Evolutionary conservation across 1,139 yeast species (phyloP).

Genomic region (Arxiozyma heterogenica): DNA sequence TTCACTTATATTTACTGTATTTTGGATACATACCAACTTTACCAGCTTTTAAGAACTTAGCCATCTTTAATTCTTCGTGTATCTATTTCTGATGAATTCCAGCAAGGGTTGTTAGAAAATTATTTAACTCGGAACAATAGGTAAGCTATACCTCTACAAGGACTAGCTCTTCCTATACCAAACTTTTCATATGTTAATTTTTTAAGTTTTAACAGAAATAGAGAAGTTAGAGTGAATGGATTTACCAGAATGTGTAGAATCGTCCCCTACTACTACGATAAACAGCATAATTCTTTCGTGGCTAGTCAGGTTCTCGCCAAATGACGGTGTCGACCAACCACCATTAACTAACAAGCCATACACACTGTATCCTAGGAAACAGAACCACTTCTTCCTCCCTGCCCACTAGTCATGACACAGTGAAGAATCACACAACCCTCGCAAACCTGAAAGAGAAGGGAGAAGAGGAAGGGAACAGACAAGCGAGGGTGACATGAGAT

Average conservation of each 20-base stretch:
- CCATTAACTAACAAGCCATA: not conserved
- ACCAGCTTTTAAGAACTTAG: slow-evolving; percentile 98
- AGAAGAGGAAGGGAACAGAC: no score
- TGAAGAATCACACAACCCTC: not conserved
- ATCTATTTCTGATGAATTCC: slow-evolving; percentile 11
- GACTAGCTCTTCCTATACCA: not conserved
- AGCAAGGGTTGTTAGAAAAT: not conserved
- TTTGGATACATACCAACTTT: slow-evolving; percentile 54
- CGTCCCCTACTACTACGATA: not conserved
- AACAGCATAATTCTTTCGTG: not conserved
- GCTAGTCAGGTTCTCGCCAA: not conserved
- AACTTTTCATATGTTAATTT: not conserved
- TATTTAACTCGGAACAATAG: not conserved
- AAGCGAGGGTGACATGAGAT: no score
- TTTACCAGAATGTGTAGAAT: not conserved
- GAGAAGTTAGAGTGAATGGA: not conserved
- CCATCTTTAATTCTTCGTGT: slow-evolving; percentile 48
- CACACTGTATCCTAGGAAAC: not conserved
- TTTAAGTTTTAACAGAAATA: not conserved
- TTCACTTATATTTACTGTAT: not conserved
- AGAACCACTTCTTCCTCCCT: no score
- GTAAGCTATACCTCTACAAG: no score
- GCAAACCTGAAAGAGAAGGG: not conserved
- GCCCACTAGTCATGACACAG: no score
- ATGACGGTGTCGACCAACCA: not conserved